A percentile compares a stretch with the other conserved stretches of the same genome.
These are phyloP conservation scores for Myrmaecium sp. DNA, from an alignment of 2,329 filamentous ascomycete genomes.

Conservation along the genomic window DNA sequence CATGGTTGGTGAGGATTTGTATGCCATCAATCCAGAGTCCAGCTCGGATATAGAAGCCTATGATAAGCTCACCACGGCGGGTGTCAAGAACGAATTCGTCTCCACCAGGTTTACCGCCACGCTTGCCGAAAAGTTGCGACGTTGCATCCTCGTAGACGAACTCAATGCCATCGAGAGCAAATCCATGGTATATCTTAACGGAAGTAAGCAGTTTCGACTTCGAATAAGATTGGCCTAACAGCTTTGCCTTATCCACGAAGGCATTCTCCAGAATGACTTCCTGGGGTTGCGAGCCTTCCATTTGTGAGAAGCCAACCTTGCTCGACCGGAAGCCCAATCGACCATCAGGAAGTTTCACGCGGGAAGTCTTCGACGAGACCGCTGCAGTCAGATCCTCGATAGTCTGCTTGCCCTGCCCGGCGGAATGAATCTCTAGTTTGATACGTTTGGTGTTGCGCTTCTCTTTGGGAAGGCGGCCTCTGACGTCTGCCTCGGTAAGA, in stretches of 20 bases:
- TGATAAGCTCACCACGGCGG: slow-evolving; percentile 67
- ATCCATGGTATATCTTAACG: slow-evolving; percentile 61
- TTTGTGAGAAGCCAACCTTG: slow-evolving; percentile 54
- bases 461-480: slow-evolving; percentile 51
- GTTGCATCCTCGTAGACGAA: slow-evolving; percentile 83
- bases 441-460: slow-evolving; percentile 52
- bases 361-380: slow-evolving; percentile 46
- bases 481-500: slow-evolving; percentile 59
- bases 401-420: slow-evolving; percentile 54
- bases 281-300: slow-evolving; percentile 51
- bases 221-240: slow-evolving; percentile 10
- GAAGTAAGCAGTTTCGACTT: slow-evolving; percentile 58
- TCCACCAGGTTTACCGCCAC: slow-evolving; percentile 50
- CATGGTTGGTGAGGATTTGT: slow-evolving; percentile 75
- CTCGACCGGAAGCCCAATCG: slow-evolving; percentile 61
- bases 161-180: slow-evolving; percentile 68
- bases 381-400: slow-evolving; percentile 62
- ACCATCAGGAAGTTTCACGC: slow-evolving; percentile 57
- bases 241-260: slow-evolving; percentile 21
- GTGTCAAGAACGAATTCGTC: slow-evolving; percentile 70
- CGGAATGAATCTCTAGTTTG: slow-evolving; percentile 58
- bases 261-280: slow-evolving; percentile 62
- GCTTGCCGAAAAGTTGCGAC: slow-evolving; percentile 72
- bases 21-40: slow-evolving; percentile 77
- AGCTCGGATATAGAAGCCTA: slow-evolving; percentile 69